Conservation (phyloP, 129 eudicot species). For the Lonicera japonica region DNA sequence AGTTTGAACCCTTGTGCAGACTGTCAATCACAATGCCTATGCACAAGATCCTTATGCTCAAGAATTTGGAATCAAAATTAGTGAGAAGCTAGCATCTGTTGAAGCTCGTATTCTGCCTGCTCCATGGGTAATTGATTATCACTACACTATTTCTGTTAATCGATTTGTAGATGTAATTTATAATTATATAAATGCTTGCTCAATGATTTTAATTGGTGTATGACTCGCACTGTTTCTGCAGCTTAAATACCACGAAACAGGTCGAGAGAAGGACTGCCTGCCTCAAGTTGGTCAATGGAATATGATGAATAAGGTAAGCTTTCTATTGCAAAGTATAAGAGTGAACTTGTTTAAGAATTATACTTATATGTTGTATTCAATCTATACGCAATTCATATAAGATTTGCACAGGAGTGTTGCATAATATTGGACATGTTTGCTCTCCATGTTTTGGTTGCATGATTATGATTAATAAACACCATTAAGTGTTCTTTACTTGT, state of each 20-base stretch:
- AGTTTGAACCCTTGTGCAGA: conserved; percentile 36
- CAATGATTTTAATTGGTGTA: too few species aligned
- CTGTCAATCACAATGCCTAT: conserved; percentile 83
- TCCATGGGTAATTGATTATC: conserved; percentile 55
- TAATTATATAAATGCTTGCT: not conserved
- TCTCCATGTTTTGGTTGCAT: too few species aligned
- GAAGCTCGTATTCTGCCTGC: conserved; percentile 94
- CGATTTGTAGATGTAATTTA: not conserved
- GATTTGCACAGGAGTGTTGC: too few species aligned
- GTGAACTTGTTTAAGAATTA: too few species aligned
- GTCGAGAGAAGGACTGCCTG: conserved; percentile 85
- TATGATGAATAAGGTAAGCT: conserved; percentile 85
- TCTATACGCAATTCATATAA: too few species aligned
- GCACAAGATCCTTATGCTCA: conserved; percentile 71
- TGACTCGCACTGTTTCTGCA: conserved; percentile 14
- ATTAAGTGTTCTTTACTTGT: too few species aligned
- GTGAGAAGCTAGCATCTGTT: conserved; percentile 73
- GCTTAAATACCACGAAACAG: conserved; percentile 96
- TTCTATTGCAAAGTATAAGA: not conserved
- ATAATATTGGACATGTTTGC: too few species aligned
- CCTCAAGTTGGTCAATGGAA: conserved; percentile 99
- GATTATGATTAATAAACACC: too few species aligned
- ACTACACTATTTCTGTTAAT: not conserved
- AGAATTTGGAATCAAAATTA: conserved; percentile 90
- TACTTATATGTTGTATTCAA: too few species aligned